Percentiles rank a stretch among this genome's conserved stretches.
phyloP scores from a whole-genome alignment of 192 early-diverging fungal species.

The Coemansia sp. region DNA sequence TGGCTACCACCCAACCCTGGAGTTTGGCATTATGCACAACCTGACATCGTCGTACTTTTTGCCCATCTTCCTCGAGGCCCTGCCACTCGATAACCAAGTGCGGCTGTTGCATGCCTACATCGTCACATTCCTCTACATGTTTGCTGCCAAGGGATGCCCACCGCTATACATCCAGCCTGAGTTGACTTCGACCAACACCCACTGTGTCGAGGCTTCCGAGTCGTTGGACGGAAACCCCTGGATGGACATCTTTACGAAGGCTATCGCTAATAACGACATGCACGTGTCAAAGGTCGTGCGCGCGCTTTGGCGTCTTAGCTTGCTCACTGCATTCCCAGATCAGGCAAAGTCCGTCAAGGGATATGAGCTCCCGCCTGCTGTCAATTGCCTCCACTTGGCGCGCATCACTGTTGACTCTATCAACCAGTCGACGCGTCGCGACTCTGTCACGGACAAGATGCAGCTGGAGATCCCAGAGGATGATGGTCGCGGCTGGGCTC shows the following conservation, averaged over 20 bases:
- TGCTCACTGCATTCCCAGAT: conserved; percentile 25
- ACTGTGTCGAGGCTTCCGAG: background rate
- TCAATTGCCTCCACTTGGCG: conserved; percentile 50
- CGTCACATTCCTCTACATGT: conserved; percentile 32
- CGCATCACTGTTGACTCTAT: conserved; percentile 23
- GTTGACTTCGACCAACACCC: conserved; percentile 30
- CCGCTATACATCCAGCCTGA: conserved; percentile 28
- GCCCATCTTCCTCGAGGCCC: conserved; percentile 41
- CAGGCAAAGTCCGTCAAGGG: background rate
- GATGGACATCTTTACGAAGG: conserved; percentile 51
- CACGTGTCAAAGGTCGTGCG: conserved; percentile 64
- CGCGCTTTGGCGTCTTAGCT: conserved; percentile 56
- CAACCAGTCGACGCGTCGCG: background rate
- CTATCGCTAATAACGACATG: conserved; percentile 57
- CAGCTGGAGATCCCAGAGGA: background rate
- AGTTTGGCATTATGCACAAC: conserved; percentile 57
- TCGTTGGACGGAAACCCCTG: conserved; percentile 44
- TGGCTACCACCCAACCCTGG: conserved; percentile 25
- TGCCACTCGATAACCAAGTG: conserved; percentile 50
- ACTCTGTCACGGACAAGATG: background rate
- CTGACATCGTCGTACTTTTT: conserved; percentile 62
- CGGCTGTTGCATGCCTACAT: conserved; percentile 54
- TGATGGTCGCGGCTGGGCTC: conserved; percentile 22
- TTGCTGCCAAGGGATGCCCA: conserved; percentile 54
- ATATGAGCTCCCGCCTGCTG: conserved; percentile 27